A percentile compares a stretch with the other conserved stretches of the same genome.
These are phyloP conservation scores for Arctium lappa DNA, from an alignment of 129 eudicot genomes.

Conservation along the genomic window DNA sequence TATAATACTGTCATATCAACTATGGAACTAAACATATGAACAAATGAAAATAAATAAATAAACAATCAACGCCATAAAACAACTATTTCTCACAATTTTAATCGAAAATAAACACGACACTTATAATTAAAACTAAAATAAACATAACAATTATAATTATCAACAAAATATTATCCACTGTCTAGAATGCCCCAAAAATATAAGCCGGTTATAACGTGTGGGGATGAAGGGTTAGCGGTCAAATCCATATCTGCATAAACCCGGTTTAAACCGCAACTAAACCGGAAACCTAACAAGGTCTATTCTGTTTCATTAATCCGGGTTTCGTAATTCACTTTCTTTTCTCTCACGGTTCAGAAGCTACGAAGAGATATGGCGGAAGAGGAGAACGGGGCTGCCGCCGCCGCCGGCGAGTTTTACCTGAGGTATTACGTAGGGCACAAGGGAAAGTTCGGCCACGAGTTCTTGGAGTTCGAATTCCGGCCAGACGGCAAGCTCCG, in stretches of 20 bases:
- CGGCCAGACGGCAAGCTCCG: slow-evolving; percentile 98
- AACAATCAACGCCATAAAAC: too few relatives aligned
- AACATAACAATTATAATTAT: too few relatives aligned
- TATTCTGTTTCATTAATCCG: neutral
- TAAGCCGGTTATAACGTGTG: neutral
- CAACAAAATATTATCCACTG: too few relatives aligned
- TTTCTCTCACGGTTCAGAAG: neutral
- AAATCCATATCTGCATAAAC: neutral
- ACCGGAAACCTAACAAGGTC: neutral
- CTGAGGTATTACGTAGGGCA: slow-evolving; percentile 93
- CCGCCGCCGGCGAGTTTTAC: slow-evolving; percentile 76
- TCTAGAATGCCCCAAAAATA: neutral
- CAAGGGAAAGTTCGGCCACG: slow-evolving; percentile 97
- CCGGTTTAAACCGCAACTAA: neutral
- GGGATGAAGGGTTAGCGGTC: neutral
- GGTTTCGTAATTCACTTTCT: neutral
- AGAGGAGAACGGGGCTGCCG: slow-evolving; percentile 42
- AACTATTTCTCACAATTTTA: too few relatives aligned
- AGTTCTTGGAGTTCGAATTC: slow-evolving; percentile 93
- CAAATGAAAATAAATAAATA: too few relatives aligned
- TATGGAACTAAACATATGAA: too few relatives aligned
- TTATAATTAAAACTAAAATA: too few relatives aligned
- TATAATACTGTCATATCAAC: too few relatives aligned
- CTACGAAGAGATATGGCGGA: slow-evolving; percentile 17
- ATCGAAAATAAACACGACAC: too few relatives aligned